phyloP scores from a whole-genome alignment of 1,139 yeast species.

The Candida sanyaensis region DNA sequence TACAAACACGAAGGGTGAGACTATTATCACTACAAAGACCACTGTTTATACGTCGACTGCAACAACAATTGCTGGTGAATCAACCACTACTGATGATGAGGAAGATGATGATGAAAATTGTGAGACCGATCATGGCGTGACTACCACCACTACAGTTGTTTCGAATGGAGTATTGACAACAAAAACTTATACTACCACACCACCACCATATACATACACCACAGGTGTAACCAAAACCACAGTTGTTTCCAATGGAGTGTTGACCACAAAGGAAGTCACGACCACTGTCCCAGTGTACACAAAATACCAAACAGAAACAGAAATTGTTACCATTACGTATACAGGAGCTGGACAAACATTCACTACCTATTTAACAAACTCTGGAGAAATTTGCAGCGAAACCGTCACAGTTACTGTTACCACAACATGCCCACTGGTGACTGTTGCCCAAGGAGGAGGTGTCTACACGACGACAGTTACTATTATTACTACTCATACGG shows the following conservation, averaged over 20 bases:
- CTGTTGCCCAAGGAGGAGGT: slow-evolving; percentile 12
- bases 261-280: slow-evolving; percentile 12
- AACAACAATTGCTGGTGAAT: slow-evolving; percentile 5
- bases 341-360: slow-evolving; percentile 14
- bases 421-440: slow-evolving; percentile 13
- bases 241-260: slow-evolving; percentile 3
- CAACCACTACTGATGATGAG: slow-evolving; percentile 14
- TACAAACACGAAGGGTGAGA: not conserved
- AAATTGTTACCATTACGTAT: slow-evolving; percentile 11
- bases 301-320: slow-evolving; percentile 7
- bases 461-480: slow-evolving; percentile 14
- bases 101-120: slow-evolving; percentile 15
- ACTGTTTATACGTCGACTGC: not conserved
- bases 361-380: slow-evolving; percentile 12
- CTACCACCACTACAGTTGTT: slow-evolving; percentile 1
- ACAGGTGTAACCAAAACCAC: not conserved
- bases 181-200: not conserved
- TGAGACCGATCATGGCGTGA: slow-evolving; percentile 9
- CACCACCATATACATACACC: slow-evolving; percentile 1
- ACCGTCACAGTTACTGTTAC: slow-evolving; percentile 12
- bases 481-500: slow-evolving; percentile 13
- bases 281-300: slow-evolving; percentile 9
- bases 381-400: slow-evolving; percentile 10
- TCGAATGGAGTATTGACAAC: slow-evolving; percentile 8
- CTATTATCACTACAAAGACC: not conserved